Base-by-base conservation (phyloP, 1,284 basidiomycete genomes). In the Cutaneotrichosporon sp. region DNA sequence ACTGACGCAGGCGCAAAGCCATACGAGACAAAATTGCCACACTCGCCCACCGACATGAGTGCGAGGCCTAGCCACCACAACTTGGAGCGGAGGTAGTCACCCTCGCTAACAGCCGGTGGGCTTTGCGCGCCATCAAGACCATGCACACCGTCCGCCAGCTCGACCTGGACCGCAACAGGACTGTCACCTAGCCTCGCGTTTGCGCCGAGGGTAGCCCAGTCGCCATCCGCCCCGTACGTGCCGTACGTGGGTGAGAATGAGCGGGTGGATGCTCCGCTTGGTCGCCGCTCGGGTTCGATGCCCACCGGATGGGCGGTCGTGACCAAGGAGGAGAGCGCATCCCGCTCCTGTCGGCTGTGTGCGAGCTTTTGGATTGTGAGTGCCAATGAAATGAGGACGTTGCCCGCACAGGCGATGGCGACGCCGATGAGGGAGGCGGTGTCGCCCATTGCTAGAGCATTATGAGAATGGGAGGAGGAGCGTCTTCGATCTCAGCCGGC, bases 341-440 rank as follows among this genome's bases (percentile, higher is more conserved):
- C 42, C 42, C 31, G 26, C n/a, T 88, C 87, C 30, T 92, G 82
- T 40, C 89, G 85, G 71, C 85, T 85, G 81, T 97, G 94, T 0
- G 92, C 92, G 7, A 97, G 86, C 77, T 97, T 97, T 81, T 97
- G 94, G 49, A 91, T 83, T 75, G 93, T 94, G 73, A 97, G 84
- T 3, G 93, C 94, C 1, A 96, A 84, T 13, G 90, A 91, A 69
- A 97, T 95, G 67, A 97, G 86, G 6, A 95, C 79, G 76, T 97
- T 97, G 55, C 93, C 94, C 1, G 85, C 84, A 59, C 96, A 86
- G 5, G 93, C 90, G 58, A 95, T 87, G 13, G 85, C 84, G 51
- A 97, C 94, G 38, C 94, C 94, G 65, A 92, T 88, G 71, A 88
- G 82, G 21, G 58, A 60, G 18, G 56, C 42, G 18, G 26, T 46